These are phyloP conservation scores for Auxenochlorella pyrenoidosa DNA, from an alignment of 139 green algal genomes.

Conservation along the genomic window DNA sequence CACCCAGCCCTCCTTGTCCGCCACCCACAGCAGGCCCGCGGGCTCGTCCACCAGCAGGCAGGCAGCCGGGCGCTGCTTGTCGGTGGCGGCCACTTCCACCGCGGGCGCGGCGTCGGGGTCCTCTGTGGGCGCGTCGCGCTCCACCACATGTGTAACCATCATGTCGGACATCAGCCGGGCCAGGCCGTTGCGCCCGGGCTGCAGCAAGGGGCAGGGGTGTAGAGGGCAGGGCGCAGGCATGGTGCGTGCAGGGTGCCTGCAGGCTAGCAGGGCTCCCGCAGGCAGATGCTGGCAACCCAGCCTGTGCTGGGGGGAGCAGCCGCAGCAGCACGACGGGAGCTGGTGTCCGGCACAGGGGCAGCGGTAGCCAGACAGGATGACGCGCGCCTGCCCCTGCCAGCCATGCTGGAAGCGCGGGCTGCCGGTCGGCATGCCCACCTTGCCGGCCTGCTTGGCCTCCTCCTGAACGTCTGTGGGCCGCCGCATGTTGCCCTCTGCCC, in stretches of 20 bases:
- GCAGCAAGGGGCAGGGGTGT: too few species aligned
- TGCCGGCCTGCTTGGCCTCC: background rate
- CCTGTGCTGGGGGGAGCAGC: too few species aligned
- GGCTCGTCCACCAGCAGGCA: constrained; percentile 49
- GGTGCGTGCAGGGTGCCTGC: too few species aligned
- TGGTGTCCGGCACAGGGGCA: too few species aligned
- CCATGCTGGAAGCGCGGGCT: background rate
- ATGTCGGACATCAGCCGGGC: constrained; percentile 20
- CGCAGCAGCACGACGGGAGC: background rate
- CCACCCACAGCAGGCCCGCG: constrained; percentile 58
- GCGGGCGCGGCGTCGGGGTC: constrained; percentile 58
- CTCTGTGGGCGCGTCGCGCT: constrained; percentile 22
- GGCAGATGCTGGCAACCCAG: too few species aligned
- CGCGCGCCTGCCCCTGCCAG: too few species aligned
- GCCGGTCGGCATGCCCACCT: background rate
- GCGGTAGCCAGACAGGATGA: background rate
- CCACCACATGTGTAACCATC: background rate
- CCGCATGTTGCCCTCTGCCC: constrained; percentile 35
- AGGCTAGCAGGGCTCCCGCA: background rate
- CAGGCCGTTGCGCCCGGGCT: background rate
- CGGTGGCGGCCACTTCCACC: constrained; percentile 40
- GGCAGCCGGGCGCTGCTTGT: constrained; percentile 25
- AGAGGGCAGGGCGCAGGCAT: too few species aligned
- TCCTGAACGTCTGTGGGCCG: background rate
- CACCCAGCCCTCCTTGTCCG: constrained; percentile 62